phyloP scores from a whole-genome alignment of 495 filamentous ascomycete species.

The Massariosphaeria phaeospora region DNA sequence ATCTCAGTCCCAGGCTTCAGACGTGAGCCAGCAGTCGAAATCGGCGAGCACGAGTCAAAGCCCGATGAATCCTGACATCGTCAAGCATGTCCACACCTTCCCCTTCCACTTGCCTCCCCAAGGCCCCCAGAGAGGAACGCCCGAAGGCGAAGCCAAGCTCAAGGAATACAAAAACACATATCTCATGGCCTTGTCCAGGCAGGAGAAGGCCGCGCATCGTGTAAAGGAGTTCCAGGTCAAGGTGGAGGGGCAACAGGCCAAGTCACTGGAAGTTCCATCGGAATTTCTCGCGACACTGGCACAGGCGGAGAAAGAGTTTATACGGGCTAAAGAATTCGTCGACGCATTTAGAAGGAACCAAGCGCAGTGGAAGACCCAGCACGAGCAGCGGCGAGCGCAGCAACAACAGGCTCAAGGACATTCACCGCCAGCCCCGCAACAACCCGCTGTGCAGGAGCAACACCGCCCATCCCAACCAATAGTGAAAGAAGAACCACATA shows the following conservation, averaged over 20 bases:
- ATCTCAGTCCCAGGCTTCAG: not conserved
- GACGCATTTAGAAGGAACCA: conserved; percentile 30
- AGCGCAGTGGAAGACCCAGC: conserved; percentile 9
- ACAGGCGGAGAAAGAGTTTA: conserved; percentile 18
- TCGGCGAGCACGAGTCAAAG: not conserved
- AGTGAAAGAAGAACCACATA: conserved; percentile 20
- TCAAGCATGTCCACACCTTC: conserved; percentile 30
- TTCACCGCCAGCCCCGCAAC: conserved; percentile 3
- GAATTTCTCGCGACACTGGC: conserved; percentile 19
- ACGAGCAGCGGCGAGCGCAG: conserved; percentile 19
- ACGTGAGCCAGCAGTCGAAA: not conserved
- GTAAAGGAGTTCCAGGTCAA: conserved; percentile 11
- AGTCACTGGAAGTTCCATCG: conserved; percentile 19
- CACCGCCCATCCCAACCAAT: conserved; percentile 2
- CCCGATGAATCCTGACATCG: conserved; percentile 16
- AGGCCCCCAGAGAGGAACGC: conserved; percentile 20
- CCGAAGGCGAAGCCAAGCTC: conserved; percentile 27
- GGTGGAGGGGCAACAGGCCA: conserved; percentile 19
- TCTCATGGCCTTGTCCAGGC: conserved; percentile 25
- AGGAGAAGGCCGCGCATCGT: conserved; percentile 17
- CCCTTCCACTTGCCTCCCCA: conserved; percentile 18
- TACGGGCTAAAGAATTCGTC: conserved; percentile 14
- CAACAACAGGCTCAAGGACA: conserved; percentile 21
- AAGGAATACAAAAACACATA: conserved; percentile 30
- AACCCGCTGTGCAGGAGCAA: not conserved